Conservation (phyloP, 2,329 filamentous ascomycete genomes). For the Exophiala lecanii-corni region DNA sequence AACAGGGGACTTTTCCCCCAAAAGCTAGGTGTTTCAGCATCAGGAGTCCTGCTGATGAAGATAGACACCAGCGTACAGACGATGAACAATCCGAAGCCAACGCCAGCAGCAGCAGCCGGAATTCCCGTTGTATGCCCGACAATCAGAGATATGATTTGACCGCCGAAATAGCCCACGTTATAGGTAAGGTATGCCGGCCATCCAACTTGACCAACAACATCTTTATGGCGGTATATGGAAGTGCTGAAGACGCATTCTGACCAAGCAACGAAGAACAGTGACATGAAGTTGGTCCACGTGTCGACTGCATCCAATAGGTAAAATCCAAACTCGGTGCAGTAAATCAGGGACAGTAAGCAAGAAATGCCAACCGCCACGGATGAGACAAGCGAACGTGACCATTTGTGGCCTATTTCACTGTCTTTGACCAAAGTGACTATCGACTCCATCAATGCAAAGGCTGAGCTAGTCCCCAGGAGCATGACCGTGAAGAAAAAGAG, state of each 20-base stretch:
- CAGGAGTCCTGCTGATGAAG: conserved; percentile 41
- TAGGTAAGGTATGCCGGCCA: conserved; percentile 44
- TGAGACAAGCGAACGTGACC: conserved; percentile 46
- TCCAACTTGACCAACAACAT: conserved; percentile 49
- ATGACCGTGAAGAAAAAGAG: conserved; percentile 55
- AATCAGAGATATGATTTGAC: conserved; percentile 48
- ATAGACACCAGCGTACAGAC: conserved; percentile 37
- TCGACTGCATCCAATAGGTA: conserved; percentile 53
- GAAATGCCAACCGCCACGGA: conserved; percentile 46
- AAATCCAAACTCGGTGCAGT: conserved; percentile 56
- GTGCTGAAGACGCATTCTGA: conserved; percentile 51
- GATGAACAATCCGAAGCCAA: conserved; percentile 51
- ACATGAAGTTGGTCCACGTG: conserved; percentile 54
- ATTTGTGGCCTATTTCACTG: conserved; percentile 39
- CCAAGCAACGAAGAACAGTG: conserved; percentile 55
- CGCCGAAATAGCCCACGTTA: conserved; percentile 52
- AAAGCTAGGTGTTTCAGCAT: conserved; percentile 38
- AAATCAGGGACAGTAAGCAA: conserved; percentile 52
- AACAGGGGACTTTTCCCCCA: conserved; percentile 38
- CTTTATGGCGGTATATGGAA: conserved; percentile 52
- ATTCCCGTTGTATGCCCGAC: conserved; percentile 44
- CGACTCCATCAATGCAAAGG: conserved; percentile 57
- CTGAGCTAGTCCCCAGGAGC: conserved; percentile 54
- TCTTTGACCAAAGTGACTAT: conserved; percentile 53
- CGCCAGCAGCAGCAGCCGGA: conserved; percentile 47